A percentile compares a stretch with the other conserved stretches of the same genome.
Evolutionary conservation across 768 basidiomycete genomes (phyloP).

Genomic region (Termitomyces sp.): DNA sequence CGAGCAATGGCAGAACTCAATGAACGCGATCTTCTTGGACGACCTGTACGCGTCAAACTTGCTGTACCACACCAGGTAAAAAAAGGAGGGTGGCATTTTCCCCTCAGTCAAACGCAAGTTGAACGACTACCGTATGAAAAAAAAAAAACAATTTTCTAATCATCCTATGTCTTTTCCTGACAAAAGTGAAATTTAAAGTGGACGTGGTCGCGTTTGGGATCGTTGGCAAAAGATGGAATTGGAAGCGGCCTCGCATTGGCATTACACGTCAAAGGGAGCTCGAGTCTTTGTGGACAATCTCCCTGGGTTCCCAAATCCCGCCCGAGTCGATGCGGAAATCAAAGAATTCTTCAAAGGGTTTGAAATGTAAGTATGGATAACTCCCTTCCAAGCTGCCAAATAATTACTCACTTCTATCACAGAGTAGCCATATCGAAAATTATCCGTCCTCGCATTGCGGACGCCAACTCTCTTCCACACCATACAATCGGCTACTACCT

Average conservation of each 20-base stretch:
- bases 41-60: not conserved
- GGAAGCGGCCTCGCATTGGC: not conserved
- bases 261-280: not conserved
- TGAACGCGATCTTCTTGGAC: not conserved
- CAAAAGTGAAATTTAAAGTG: not conserved
- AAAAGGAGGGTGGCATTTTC: not conserved
- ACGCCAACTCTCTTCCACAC: not conserved
- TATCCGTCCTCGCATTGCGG: not conserved
- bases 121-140: not conserved
- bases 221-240: not conserved
- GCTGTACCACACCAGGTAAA: not conserved
- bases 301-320: not conserved
- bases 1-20: not conserved
- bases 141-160: not conserved
- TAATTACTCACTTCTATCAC: not conserved
- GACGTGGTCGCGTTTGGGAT: not conserved
- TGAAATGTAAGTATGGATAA: not conserved
- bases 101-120: not conserved
- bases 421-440: not conserved
- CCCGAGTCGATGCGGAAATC: conserved; percentile 3
- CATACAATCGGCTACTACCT: not conserved
- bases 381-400: not conserved
- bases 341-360: conserved; percentile 1
- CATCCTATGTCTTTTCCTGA: not conserved
- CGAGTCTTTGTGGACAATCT: conserved; percentile 5